Evolutionary conservation across 768 basidiomycete species (phyloP).

Genomic region (Lentinula lateritia): DNA sequence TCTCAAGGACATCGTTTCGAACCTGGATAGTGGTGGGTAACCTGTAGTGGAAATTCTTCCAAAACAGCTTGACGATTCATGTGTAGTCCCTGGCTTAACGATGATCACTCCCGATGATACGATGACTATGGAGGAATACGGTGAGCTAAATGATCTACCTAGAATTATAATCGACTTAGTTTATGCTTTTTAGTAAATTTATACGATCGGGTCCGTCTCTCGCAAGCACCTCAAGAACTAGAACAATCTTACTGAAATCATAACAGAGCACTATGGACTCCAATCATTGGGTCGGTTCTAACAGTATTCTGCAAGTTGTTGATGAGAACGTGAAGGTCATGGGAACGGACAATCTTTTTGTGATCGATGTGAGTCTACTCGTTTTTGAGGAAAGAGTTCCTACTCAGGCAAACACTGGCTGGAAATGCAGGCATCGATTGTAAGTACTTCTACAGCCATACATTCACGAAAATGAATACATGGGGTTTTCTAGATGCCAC

Average conservation of each 20-base stretch:
- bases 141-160: slow-evolving; percentile 20
- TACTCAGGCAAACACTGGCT: background rate
- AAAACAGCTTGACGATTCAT: background rate
- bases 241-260: slow-evolving; percentile 18
- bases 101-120: slow-evolving; percentile 58
- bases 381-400: background rate
- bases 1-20: slow-evolving; percentile 41
- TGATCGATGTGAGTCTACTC: slow-evolving; percentile 37
- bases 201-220: background rate
- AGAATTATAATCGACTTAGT: background rate
- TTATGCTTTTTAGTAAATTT: background rate
- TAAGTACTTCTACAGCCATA: slow-evolving; percentile 12
- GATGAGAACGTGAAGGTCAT: slow-evolving; percentile 53
- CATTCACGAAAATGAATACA: background rate
- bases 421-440: slow-evolving; percentile 26
- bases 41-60: slow-evolving; percentile 1
- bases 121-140: slow-evolving; percentile 48
- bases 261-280: slow-evolving; percentile 42
- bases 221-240: background rate
- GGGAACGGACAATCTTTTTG: slow-evolving; percentile 44
- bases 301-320: slow-evolving; percentile 45
- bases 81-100: slow-evolving; percentile 40
- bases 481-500: slow-evolving; percentile 31
- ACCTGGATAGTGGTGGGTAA: slow-evolving; percentile 34
- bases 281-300: slow-evolving; percentile 63